These are phyloP conservation scores for Tetrapyrgos nigripes DNA, from an alignment of 1,284 basidiomycete species.

Conservation along the genomic window DNA sequence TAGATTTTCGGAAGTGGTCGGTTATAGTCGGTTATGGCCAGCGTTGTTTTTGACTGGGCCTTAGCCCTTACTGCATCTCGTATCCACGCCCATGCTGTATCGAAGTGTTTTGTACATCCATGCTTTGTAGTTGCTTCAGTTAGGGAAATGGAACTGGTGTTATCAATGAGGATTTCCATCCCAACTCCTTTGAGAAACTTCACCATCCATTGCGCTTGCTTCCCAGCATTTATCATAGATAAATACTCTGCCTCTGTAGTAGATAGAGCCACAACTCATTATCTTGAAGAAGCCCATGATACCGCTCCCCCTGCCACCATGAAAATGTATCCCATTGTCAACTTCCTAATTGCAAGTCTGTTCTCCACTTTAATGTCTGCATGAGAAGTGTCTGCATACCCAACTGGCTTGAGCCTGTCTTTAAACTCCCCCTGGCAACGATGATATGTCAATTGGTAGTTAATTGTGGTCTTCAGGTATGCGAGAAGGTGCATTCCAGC, in stretches of 20 bases:
- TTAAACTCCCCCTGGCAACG: too few relatives aligned
- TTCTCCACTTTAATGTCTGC: slow-evolving; percentile 29
- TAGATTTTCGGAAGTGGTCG: too few relatives aligned
- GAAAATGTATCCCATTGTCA: slow-evolving; percentile 37
- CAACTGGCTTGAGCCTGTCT: too few relatives aligned
- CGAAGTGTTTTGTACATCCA: slow-evolving; percentile 3
- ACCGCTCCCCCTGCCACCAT: slow-evolving; percentile 29
- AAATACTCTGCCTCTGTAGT: too few relatives aligned
- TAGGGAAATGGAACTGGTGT: neutral
- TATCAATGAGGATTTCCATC: slow-evolving; percentile 43
- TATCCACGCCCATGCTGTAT: too few relatives aligned
- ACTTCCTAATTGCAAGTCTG: slow-evolving; percentile 27
- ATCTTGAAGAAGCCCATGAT: slow-evolving; percentile 36
- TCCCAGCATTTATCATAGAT: too few relatives aligned
- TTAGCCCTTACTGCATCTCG: too few relatives aligned
- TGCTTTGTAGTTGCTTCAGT: neutral
- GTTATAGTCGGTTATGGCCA: too few relatives aligned
- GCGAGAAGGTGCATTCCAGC: slow-evolving; percentile 33
- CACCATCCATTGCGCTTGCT: slow-evolving; percentile 33
- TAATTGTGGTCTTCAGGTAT: slow-evolving; percentile 38
- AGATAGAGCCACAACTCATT: too few relatives aligned
- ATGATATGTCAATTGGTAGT: slow-evolving; percentile 17
- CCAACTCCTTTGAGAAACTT: slow-evolving; percentile 37
- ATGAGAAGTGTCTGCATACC: too few relatives aligned
- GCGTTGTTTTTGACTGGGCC: too few relatives aligned